A percentile compares a stretch with the other conserved stretches of the same genome.
phyloP scores from a whole-genome alignment of 352 stramenopile genomes.

The Phytophthora macrochlamydospora region DNA sequence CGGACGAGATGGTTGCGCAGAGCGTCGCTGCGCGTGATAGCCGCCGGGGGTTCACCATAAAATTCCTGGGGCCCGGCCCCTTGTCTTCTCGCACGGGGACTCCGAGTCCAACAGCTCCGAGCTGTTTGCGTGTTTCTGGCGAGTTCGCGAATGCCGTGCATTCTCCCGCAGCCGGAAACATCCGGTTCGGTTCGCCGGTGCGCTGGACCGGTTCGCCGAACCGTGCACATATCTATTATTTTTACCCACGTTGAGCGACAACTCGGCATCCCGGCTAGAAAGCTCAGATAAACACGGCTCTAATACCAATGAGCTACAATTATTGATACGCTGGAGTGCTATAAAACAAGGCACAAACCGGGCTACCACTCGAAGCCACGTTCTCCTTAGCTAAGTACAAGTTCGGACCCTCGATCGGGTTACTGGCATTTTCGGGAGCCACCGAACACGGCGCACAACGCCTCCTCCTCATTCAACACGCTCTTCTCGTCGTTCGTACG shows the following conservation, averaged over 20 bases:
- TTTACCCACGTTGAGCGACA: too few relatives aligned
- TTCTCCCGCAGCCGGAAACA: background rate
- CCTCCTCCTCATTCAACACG: constrained; percentile 32
- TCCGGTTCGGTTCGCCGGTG: background rate
- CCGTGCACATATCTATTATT: background rate
- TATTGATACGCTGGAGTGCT: constrained; percentile 21
- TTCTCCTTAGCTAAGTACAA: constrained; percentile 2
- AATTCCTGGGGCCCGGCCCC: background rate
- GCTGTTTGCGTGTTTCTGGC: background rate
- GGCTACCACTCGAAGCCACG: background rate
- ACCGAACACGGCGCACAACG: constrained; percentile 35
- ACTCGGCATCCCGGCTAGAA: too few relatives aligned
- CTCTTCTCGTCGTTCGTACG: constrained; percentile 28
- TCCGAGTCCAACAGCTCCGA: background rate
- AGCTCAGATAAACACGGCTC: constrained; percentile 2
- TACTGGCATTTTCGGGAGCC: constrained; percentile 31
- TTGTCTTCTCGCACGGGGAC: background rate
- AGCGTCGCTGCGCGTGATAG: background rate
- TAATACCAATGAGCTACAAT: constrained; percentile 33
- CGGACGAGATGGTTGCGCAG: background rate
- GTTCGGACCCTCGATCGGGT: constrained; percentile 3
- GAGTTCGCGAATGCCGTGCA: background rate
- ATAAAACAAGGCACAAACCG: constrained; percentile 23
- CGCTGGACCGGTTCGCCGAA: background rate
- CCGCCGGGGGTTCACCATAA: background rate